Base-by-base conservation (phyloP, 192 early-diverging fungal genomes). In the Umbelopsis ramanniana region DNA sequence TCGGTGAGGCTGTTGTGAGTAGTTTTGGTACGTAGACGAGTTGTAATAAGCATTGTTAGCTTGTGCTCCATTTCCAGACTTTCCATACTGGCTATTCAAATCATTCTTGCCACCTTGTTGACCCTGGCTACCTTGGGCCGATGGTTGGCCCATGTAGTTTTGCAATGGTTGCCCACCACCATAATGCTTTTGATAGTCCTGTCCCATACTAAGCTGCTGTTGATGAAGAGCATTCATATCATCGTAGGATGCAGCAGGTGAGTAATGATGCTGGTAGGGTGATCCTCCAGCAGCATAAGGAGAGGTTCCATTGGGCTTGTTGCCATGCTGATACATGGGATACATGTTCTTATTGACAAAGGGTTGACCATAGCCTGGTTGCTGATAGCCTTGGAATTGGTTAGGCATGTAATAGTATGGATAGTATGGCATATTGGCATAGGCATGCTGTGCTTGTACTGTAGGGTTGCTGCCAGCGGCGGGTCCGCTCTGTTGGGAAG, bases 311-410 rank as follows among this genome's bases (percentile, higher is more conserved):
- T 79, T 82, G 71, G 57, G 78, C 6, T 73, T 75, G 50, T 52
- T 45, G 35, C 76, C 77, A 47, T 74, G 73, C 67, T 43, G 75
- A 73, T 94, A 93, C 86, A 91, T 90, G 17, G 92, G 92, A 76
- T 94, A 96, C 85, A 93, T 88, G 37, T 83, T 86, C 82, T 94
- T 93, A 85, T 92, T 93, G 77, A 93, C 86, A 74, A 92, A 96
- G 5, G 91, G 92, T 79, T 93, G 92, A 15, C 88, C 91, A 79
- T 94, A 94, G 15, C 86, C 86, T 8, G 89, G 88, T 75, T 89
- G 88, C 73, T 93, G 92, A 83, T 94, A 94, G 33, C 84, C 86
- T 23, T 87, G 89, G 85, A 89, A 95, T 82, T 93, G 91, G 76
- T 87, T 86, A n/a, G 88, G 87, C 52, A 86, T 85, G 81, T 92